Evolutionary conservation across 306 rosid genomes (phyloP), one percentile per base, ranked within the genome.

Genomic region (Leucaena leucocephala): DNA sequence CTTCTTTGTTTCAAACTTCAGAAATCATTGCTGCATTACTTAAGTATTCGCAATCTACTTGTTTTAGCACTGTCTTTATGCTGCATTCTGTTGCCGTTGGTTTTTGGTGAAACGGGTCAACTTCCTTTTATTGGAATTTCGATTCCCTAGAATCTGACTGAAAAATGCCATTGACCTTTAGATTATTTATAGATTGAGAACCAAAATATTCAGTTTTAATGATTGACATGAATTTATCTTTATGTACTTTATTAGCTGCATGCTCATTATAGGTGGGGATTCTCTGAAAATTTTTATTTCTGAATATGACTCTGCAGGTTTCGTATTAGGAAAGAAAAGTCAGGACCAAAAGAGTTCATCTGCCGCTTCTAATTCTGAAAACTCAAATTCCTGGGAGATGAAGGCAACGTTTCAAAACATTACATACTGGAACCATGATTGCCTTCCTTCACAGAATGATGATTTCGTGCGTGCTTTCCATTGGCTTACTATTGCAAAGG

Each of bases 351-450:
- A 83, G 68, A 88, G 49, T 52, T 72, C 79, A 78, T 48, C 82
- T 1, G 35, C 72, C 2, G 45, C 58, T 17, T 75, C 86, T 6
- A 76, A 72, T 17, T 75, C 86, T 7, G 80, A 76, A 58, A 76
- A 79, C 62, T 77, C 83, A 27, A 71, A 76, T 71, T 66, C 76
- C 45, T 94, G 97, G 97, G 86, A 86, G 81, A 82, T 65, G 39
- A 85, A 83, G 76, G 97, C 93, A 3, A 87, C 79, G 46, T 92
- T 89, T 78, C 77, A 36, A 22, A 86, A 81, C 72, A 75, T 94
- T 8, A 86, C 97, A 38, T 94, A 92, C 76, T 94, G 98, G 98
- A 91, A 92, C 84, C 97, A 94, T 45, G 91, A 90, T 72, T 83
- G 54, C 75, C 67, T 80, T 59, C 92, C 98, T 71, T 88, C 91